phyloP scores from a whole-genome alignment of 2,329 filamentous ascomycete genomes.

The Dendrostoma leiphaemia region DNA sequence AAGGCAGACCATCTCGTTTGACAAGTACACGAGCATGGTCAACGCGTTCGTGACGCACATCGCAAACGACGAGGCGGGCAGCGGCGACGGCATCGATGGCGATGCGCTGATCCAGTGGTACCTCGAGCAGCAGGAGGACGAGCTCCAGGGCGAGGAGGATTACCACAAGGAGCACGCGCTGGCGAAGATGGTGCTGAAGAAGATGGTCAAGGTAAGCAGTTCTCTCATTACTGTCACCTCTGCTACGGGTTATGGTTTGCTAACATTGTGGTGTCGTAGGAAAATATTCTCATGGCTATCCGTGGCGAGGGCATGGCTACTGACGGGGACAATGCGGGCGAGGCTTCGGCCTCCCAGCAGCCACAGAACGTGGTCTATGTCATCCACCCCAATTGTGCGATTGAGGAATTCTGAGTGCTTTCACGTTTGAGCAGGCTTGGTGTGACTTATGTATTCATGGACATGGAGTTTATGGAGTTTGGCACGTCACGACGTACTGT shows the following conservation, averaged over 20 bases:
- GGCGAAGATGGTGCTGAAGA: conserved; percentile 82
- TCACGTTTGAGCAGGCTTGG: not conserved
- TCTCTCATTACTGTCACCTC: not conserved
- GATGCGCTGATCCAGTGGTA: conserved; percentile 86
- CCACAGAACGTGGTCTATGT: conserved; percentile 70
- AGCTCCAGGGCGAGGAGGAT: conserved; percentile 78
- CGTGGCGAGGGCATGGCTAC: conserved; percentile 58
- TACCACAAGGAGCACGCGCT: conserved; percentile 72
- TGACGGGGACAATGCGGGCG: conserved; percentile 39
- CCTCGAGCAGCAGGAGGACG: conserved; percentile 83
- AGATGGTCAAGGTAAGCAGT: conserved; percentile 83
- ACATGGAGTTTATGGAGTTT: conserved; percentile 4
- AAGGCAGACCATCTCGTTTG: conserved; percentile 89
- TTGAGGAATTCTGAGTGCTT: conserved; percentile 58
- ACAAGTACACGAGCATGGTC: conserved; percentile 90
- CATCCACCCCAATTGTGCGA: conserved; percentile 87
- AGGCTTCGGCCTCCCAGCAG: conserved; percentile 40
- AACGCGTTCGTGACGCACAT: conserved; percentile 82
- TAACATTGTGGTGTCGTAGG: conserved; percentile 47
- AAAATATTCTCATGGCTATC: conserved; percentile 84
- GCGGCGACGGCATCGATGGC: conserved; percentile 80
- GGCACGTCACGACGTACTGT: conserved; percentile 1
- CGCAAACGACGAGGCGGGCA: conserved; percentile 73
- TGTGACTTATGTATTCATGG: not conserved
- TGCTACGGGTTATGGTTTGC: conserved; percentile 9